Evolutionary conservation across 768 basidiomycete species (phyloP), one percentile per base, ranked within the genome.

Genomic region (Hortiboletus flavorubellus): DNA sequence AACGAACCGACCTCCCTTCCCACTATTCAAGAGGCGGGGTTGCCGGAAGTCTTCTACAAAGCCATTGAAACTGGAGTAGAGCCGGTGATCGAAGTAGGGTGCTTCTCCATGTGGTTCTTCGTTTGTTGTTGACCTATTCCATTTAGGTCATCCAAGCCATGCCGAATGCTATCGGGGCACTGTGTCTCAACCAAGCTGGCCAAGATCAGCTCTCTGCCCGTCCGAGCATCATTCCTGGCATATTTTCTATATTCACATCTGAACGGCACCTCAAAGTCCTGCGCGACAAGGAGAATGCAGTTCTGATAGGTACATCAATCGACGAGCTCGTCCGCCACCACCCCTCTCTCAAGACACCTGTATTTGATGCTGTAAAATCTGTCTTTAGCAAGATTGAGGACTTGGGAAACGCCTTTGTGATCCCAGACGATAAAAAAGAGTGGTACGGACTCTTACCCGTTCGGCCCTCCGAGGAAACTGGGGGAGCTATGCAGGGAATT

Each of bases 271-370:
- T 92, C 57, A 89, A 91, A 60, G 79, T 91, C 29, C 77, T 97
- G 16, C 83, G 89, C 46, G 97, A 98, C 64, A 93, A 94, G 67
- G 97, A 98, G 68, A 93, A 94, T 62, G 88, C 92, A 4, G 86
- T 89, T 21, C 75, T 92, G 49, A 84, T 98, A 52, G 97, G 97
- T 5, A 87, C 87, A 5, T 84, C 90, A 23, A 82, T 98, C 23
- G 97, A 99, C 63, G 97, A 99, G 67, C 86, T 99, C 54, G 87
- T 96, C 55, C 85, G 97, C 6, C 97, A 99, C 65, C 97, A 99
- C 70, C 97, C 97, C 4, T 78, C 81, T 2, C 77, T 99, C 45
- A 96, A 93, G 68, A 69, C 80, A 2, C 72, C 86, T 23, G 86
- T 98, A 15, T 90, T 96, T 59, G 84, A 89, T 14, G 82, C 90